Evolutionary conservation across 441 rosid species (phyloP).

Genomic region (Adansonia madagascariensis): DNA sequence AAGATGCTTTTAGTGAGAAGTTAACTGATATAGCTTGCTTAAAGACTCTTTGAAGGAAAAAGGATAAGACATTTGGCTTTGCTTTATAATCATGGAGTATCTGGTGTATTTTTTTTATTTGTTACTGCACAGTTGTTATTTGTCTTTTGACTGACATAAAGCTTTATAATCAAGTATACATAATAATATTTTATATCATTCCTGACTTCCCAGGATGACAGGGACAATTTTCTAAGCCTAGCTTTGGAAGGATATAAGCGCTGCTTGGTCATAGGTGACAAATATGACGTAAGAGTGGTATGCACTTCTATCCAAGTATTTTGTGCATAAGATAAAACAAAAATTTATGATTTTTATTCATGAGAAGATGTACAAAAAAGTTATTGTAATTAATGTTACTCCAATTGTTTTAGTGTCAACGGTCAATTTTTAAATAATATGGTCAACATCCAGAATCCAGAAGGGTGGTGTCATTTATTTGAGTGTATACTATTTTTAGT

Average conservation of each 20-base stretch:
- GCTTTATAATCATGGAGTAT: not conserved
- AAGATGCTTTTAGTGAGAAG: not conserved
- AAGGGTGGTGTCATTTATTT: not conserved
- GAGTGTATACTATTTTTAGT: slow-evolving; percentile 12
- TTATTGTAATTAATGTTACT: not conserved
- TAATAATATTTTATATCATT: slow-evolving; percentile 27
- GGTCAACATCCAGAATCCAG: not conserved
- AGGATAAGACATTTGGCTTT: slow-evolving; percentile 13
- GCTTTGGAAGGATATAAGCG: slow-evolving; percentile 93
- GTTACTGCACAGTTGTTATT: slow-evolving; percentile 5
- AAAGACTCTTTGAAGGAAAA: not conserved
- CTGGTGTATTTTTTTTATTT: not conserved
- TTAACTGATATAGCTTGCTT: slow-evolving; percentile 1
- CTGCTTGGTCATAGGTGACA: slow-evolving; percentile 87
- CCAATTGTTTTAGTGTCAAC: not conserved
- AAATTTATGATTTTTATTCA: not conserved
- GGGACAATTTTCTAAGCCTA: slow-evolving; percentile 84
- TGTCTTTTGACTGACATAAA: slow-evolving; percentile 11
- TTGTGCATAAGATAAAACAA: slow-evolving; percentile 19
- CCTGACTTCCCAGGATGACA: slow-evolving; percentile 69
- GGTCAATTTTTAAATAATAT: not conserved
- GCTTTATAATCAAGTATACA: not conserved
- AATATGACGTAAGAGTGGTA: slow-evolving; percentile 98
- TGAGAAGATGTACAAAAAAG: not conserved
- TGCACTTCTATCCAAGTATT: slow-evolving; percentile 36